These are phyloP conservation scores for Pleurotus tuoliensis DNA, from an alignment of 768 basidiomycete species.

Conservation along the genomic window DNA sequence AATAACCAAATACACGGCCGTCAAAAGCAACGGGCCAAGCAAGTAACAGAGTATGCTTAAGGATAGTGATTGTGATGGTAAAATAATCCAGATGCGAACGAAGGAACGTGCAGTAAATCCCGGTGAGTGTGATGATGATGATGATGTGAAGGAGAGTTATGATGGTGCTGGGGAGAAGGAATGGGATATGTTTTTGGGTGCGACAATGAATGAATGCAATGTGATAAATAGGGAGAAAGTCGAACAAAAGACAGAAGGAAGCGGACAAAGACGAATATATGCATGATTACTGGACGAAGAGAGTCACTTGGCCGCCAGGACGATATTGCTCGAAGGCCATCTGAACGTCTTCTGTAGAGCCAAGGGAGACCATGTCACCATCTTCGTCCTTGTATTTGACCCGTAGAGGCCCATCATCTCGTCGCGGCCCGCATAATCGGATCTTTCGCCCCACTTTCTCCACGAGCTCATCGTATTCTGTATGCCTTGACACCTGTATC, in stretches of 20 bases:
- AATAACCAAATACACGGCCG: constrained; percentile 26
- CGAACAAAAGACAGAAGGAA: constrained; percentile 9
- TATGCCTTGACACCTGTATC: constrained; percentile 78
- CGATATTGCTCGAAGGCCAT: constrained; percentile 88
- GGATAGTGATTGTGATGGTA: constrained; percentile 6
- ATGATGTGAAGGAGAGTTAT: not conserved
- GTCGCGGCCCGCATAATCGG: constrained; percentile 78
- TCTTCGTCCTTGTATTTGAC: constrained; percentile 93
- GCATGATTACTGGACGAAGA: constrained; percentile 65
- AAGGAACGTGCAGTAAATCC: constrained; percentile 10
- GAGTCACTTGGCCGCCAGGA: constrained; percentile 75
- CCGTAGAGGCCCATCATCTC: constrained; percentile 76
- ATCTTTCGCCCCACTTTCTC: constrained; percentile 93
- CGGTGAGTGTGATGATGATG: constrained; percentile 2
- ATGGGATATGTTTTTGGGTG: constrained; percentile 4
- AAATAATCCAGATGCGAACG: constrained; percentile 10
- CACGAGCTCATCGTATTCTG: constrained; percentile 79
- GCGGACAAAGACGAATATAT: constrained; percentile 3
- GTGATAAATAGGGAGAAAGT: constrained; percentile 8
- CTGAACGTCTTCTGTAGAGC: constrained; percentile 89
- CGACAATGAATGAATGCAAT: constrained; percentile 1
- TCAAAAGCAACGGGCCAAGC: not conserved
- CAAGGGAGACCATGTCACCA: constrained; percentile 84
- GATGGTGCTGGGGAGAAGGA: not conserved
- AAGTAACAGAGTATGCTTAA: constrained; percentile 1